Base-by-base conservation (phyloP, 2,329 filamentous ascomycete species). In the Pseudocercospora cruenta region DNA sequence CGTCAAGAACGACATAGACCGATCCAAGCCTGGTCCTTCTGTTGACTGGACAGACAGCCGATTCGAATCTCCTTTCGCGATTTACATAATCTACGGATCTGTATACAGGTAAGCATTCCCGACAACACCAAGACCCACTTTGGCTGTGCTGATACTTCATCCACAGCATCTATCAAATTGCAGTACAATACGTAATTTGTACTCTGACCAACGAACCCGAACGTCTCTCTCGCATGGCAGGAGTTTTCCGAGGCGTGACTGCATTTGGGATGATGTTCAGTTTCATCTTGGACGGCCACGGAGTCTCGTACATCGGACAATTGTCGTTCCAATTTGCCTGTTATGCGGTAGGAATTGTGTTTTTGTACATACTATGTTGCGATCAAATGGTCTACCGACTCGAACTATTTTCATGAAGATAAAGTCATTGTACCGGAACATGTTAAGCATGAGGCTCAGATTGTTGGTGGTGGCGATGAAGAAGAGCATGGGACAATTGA, bases 11-110 rank as follows among this genome's bases (percentile, higher is more conserved):
- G 45, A 55, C 33, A 53, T 68, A 26, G 66, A 68, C 28, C 59
- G 66, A 14, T 57, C 62, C n/a, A 28, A 60, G 16, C 63, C 59
- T 7, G 63, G 63, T 43, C 66, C 66, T 16, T 51, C 55, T 16
- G 59, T 68, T n/a, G 66, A 68, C 60, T 68, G 66, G 43, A 66
- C 66, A 5, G 66, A 68, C 26, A 28, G 26, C n/a, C 58, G 58
- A n/a, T 68, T 65, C 24, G 63, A 47, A 12, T 64, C 63, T 24
- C 55, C 63, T 12, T 57, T 66, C 24, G 60, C 65, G 10, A 63
- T 68, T 21, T 68, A 68, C 60, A 65, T 63, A 24, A 43, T 68
- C 6, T 68, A 66, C 49, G 66, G 60, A 4, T 53, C 49, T 2
- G 60, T 62, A 9, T 62, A 62, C 24, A 53, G 45, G 26, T 62